Percentiles rank a stretch among this genome's conserved stretches.
Conservation (phyloP, 768 basidiomycete species). For the Strobilomyces dryophilus region DNA sequence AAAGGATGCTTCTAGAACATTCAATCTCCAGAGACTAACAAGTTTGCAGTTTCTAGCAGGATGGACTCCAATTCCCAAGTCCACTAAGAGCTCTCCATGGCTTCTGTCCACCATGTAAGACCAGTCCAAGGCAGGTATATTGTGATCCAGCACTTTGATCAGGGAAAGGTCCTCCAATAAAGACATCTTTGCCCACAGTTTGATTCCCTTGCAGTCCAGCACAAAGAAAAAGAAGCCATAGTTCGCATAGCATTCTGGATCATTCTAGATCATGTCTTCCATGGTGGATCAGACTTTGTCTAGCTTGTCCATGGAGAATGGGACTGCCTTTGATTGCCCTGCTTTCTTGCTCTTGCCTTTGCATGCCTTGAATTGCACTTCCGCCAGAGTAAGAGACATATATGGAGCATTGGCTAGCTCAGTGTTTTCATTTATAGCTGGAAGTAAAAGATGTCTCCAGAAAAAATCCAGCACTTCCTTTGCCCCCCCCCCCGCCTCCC, state of each 20-base stretch:
- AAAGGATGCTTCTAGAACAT: neutral
- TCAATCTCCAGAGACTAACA: neutral
- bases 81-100: neutral
- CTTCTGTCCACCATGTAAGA: neutral
- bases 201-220: neutral
- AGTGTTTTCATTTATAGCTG: neutral
- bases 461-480: conserved; percentile 4
- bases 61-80: conserved; percentile 1
- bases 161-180: neutral
- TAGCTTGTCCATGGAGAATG: neutral
- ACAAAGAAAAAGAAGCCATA: conserved; percentile 3
- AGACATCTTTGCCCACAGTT: neutral
- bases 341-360: neutral
- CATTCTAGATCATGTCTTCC: neutral
- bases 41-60: neutral
- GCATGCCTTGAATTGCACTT: neutral
- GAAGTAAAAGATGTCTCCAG: conserved; percentile 3
- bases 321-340: too few relatives aligned
- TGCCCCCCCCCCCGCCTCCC: too few relatives aligned
- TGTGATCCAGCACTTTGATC: neutral
- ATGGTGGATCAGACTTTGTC: neutral
- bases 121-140: neutral
- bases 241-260: neutral
- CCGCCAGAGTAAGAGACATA: neutral
- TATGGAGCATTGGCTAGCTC: neutral